Conservation (phyloP, 495 filamentous ascomycete genomes). For the Hypoxylon perforatum region DNA sequence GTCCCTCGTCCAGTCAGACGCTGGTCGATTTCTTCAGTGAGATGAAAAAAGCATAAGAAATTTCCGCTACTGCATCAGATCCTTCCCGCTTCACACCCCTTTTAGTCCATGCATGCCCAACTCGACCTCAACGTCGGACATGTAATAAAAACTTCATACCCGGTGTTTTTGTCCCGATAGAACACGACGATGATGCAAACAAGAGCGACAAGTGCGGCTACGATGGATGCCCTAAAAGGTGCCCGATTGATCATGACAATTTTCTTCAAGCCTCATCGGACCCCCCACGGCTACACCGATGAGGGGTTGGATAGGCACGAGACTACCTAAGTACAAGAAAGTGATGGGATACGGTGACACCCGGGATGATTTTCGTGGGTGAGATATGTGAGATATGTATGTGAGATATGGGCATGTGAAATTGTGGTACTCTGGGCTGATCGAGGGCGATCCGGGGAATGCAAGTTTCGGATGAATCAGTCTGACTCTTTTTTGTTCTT, state of each 20-base stretch:
- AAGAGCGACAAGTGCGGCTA: conserved; percentile 17
- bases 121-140: conserved; percentile 4
- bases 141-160: conserved; percentile 35
- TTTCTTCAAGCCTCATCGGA: conserved; percentile 4
- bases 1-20: conserved; percentile 28
- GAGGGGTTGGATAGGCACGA: conserved; percentile 15
- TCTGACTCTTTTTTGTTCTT: conserved; percentile 32
- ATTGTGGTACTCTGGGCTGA: conserved; percentile 26
- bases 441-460: conserved; percentile 39
- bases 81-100: conserved; percentile 23
- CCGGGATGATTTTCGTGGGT: conserved; percentile 22
- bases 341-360: conserved; percentile 15
- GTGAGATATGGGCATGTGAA: no score
- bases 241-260: conserved; percentile 24
- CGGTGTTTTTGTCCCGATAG: conserved; percentile 13
- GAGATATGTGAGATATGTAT: not conserved
- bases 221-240: conserved; percentile 21
- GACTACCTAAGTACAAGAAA: conserved; percentile 7
- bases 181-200: conserved; percentile 2
- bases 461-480: conserved; percentile 31
- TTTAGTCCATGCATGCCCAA: conserved; percentile 19
- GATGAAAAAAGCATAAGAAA: conserved; percentile 30
- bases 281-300: conserved; percentile 3
- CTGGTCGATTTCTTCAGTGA: conserved; percentile 13
- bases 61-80: conserved; percentile 35